phyloP scores from a whole-genome alignment of 768 basidiomycete genomes.

The Strobilomyces echinocephalus region DNA sequence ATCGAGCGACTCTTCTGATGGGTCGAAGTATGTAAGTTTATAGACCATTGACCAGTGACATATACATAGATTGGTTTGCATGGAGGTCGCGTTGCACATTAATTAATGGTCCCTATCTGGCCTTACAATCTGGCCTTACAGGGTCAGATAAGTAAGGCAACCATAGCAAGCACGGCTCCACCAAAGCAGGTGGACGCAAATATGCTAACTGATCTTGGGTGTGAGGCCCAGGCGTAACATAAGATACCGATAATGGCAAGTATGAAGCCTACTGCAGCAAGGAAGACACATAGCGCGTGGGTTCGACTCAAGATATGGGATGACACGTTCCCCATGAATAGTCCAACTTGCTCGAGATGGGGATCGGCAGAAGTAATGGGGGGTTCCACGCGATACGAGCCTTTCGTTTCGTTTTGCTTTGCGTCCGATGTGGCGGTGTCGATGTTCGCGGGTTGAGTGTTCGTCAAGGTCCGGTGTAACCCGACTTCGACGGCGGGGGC shows the following conservation, averaged over 20 bases:
- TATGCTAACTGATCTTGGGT: slow-evolving; percentile 42
- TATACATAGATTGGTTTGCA: too few relatives aligned
- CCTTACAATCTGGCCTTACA: too few relatives aligned
- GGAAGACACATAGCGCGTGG: slow-evolving; percentile 45
- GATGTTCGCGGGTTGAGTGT: not conserved
- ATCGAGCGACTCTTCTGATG: too few relatives aligned
- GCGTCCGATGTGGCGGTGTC: not conserved
- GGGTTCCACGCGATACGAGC: slow-evolving; percentile 16
- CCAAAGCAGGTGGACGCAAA: slow-evolving; percentile 39
- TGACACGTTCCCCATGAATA: slow-evolving; percentile 38
- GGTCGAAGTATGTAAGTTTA: too few relatives aligned
- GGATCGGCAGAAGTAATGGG: slow-evolving; percentile 43
- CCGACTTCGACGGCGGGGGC: not conserved
- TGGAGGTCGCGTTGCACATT: too few relatives aligned
- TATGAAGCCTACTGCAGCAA: slow-evolving; percentile 45
- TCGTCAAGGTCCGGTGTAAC: slow-evolving; percentile 1
- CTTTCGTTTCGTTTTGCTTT: not conserved
- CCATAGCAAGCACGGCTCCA: slow-evolving; percentile 27
- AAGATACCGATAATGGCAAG: slow-evolving; percentile 49
- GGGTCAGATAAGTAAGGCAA: slow-evolving; percentile 9
- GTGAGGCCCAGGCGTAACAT: slow-evolving; percentile 47
- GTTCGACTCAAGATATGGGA: slow-evolving; percentile 44
- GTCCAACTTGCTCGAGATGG: slow-evolving; percentile 48
- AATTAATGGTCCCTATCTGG: too few relatives aligned
- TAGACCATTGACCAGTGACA: too few relatives aligned